Percentiles rank a stretch among this genome's conserved stretches.
Conservation (phyloP, 177 flowering plant genomes). For the Vitis hybrid region DNA sequence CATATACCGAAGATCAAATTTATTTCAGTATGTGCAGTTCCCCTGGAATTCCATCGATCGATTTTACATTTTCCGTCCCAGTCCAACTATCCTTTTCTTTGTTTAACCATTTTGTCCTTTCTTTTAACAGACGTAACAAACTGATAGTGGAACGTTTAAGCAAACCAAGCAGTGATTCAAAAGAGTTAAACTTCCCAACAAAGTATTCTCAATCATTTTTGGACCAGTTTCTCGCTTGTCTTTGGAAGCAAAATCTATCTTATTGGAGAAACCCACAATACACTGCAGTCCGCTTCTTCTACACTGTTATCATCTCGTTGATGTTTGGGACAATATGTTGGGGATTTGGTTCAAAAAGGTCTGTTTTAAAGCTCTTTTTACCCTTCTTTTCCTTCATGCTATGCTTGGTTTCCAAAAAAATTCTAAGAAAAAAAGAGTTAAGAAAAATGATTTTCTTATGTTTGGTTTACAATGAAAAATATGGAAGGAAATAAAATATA, state of each 20-base stretch:
- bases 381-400: no score
- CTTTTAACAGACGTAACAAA: slow-evolving; percentile 48
- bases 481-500: no score
- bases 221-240: slow-evolving; percentile 77
- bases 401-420: no score
- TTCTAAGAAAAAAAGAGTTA: no score
- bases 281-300: slow-evolving; percentile 94
- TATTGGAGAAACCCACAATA: slow-evolving; percentile 99
- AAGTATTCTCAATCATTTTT: slow-evolving; percentile 56
- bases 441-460: no score
- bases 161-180: slow-evolving; percentile 48
- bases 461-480: no score
- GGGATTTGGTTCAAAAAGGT: slow-evolving; percentile 96
- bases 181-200: slow-evolving; percentile 63
- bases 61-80: background rate
- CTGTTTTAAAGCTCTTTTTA: slow-evolving; percentile 1
- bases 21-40: slow-evolving; percentile 60
- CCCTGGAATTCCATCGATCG: background rate
- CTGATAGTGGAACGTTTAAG: slow-evolving; percentile 66
- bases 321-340: slow-evolving; percentile 99
- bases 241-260: slow-evolving; percentile 90
- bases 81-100: background rate
- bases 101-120: slow-evolving; percentile 1
- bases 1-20: slow-evolving; percentile 57
- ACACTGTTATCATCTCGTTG: slow-evolving; percentile 84